Percentiles rank a stretch among this genome's conserved stretches.
phyloP scores from a whole-genome alignment of 2,329 filamentous ascomycete species.

The Stagonosporopsis tanaceti region DNA sequence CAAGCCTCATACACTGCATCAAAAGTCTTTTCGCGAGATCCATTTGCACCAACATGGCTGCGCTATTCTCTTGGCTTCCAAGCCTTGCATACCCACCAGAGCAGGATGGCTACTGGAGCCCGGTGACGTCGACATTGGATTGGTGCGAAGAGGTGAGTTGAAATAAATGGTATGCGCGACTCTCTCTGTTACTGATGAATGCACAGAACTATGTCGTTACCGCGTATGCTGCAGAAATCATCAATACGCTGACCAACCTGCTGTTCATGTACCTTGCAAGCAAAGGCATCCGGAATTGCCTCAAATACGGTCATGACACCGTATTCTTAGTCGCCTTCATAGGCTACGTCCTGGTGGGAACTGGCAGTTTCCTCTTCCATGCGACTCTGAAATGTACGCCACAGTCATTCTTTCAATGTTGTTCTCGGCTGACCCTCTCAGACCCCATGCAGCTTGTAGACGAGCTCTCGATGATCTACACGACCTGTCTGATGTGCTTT shows the following conservation, averaged over 20 bases:
- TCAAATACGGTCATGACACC: conserved; percentile 73
- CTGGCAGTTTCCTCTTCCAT: conserved; percentile 70
- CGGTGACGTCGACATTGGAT: conserved; percentile 76
- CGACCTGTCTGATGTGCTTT: conserved; percentile 72
- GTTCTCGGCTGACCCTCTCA: conserved; percentile 60
- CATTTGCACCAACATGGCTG: conserved; percentile 30
- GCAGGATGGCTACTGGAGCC: conserved; percentile 69
- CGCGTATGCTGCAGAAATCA: conserved; percentile 76
- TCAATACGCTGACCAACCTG: conserved; percentile 82
- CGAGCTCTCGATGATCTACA: conserved; percentile 76
- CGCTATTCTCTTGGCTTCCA: conserved; percentile 51
- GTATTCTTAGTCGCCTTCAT: conserved; percentile 76
- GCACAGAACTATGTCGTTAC: conserved; percentile 77
- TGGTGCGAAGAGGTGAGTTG: conserved; percentile 77
- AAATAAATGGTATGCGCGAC: neutral
- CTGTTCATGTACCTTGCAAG: conserved; percentile 81
- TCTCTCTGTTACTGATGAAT: conserved; percentile 15
- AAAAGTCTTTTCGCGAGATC: neutral
- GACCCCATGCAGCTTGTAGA: conserved; percentile 76
- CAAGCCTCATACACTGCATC: conserved; percentile 1
- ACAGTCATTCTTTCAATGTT: neutral
- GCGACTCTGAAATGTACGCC: conserved; percentile 67
- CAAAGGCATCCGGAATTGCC: conserved; percentile 77
- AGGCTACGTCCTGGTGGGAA: conserved; percentile 68
- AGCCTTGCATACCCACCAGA: conserved; percentile 60